These are phyloP conservation scores for Coleophoma crateriformis DNA, from an alignment of 2,329 filamentous ascomycete species.

Conservation along the genomic window DNA sequence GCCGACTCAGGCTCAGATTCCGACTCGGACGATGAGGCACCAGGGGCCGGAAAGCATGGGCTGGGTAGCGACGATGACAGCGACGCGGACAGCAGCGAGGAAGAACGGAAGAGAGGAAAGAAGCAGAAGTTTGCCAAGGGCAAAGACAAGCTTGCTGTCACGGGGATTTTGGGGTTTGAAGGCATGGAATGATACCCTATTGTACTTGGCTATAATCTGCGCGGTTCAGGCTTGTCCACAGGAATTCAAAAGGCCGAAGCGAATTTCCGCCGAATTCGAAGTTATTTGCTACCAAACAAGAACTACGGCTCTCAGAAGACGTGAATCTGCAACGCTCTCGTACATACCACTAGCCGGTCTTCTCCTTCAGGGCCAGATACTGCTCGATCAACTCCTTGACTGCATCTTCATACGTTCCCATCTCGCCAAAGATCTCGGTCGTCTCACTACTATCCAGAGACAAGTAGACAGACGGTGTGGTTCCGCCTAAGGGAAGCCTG, in stretches of 20 bases:
- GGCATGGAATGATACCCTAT: conserved; percentile 19
- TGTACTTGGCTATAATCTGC: no score
- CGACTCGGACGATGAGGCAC: conserved; percentile 37
- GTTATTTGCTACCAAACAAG: no score
- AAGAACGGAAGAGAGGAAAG: conserved; percentile 17
- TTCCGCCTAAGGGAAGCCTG: conserved; percentile 7
- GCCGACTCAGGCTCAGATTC: conserved; percentile 39
- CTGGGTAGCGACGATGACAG: conserved; percentile 15
- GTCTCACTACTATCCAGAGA: conserved; percentile 9
- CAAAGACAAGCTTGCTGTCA: conserved; percentile 21
- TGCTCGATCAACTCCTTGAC: background rate
- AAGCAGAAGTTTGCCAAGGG: conserved; percentile 24
- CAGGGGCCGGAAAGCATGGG: conserved; percentile 24
- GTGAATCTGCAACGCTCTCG: no score
- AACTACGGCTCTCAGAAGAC: no score
- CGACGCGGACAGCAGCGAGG: conserved; percentile 16
- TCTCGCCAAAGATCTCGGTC: conserved; percentile 9
- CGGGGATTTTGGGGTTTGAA: conserved; percentile 25
- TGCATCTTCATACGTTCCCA: background rate
- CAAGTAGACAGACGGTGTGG: background rate
- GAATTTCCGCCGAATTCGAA: no score
- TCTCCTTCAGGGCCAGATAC: background rate
- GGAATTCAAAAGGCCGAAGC: no score
- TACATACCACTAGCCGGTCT: background rate
- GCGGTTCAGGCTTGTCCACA: no score